These are phyloP conservation scores for Smithsoniella earleae DNA, from an alignment of 163 green algal species.

Conservation along the genomic window DNA sequence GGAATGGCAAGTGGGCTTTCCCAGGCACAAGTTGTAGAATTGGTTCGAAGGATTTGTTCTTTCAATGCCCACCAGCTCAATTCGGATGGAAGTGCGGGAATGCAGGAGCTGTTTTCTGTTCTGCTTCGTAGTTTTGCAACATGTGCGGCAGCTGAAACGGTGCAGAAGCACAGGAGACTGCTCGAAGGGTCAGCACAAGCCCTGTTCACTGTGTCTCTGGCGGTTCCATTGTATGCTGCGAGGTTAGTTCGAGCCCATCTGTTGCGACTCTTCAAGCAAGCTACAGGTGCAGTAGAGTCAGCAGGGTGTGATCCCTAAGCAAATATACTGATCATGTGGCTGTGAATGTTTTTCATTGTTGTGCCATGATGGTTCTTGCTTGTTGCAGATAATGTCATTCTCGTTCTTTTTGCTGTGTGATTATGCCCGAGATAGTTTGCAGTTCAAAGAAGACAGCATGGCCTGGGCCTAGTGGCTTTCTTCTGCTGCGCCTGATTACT, in stretches of 20 bases:
- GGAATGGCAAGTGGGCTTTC: slow-evolving; percentile 44
- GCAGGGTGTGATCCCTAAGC: no score
- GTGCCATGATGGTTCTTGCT: no score
- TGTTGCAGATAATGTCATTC: no score
- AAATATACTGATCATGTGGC: no score
- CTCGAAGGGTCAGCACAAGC: no score
- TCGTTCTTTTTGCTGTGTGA: no score
- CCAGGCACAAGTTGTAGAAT: slow-evolving; percentile 47
- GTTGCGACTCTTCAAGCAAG: slow-evolving; percentile 45
- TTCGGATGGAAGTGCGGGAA: slow-evolving; percentile 48
- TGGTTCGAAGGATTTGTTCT: slow-evolving; percentile 62
- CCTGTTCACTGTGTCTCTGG: no score
- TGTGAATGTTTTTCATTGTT: no score
- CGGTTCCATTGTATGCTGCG: slow-evolving; percentile 83
- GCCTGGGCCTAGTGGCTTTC: slow-evolving; percentile 52
- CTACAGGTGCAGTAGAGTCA: no score
- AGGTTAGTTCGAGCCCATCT: slow-evolving; percentile 67
- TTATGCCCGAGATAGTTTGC: neutral
- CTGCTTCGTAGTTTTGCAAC: slow-evolving; percentile 80
- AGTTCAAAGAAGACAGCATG: slow-evolving; percentile 37
- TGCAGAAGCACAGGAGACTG: no score
- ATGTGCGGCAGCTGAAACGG: slow-evolving; percentile 54
- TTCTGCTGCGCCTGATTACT: slow-evolving; percentile 74
- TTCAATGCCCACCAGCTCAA: slow-evolving; percentile 67
- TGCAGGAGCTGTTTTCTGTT: slow-evolving; percentile 26